These are phyloP conservation scores for Tricladium varicosporioides DNA, from an alignment of 2,329 filamentous ascomycete species.

Conservation along the genomic window DNA sequence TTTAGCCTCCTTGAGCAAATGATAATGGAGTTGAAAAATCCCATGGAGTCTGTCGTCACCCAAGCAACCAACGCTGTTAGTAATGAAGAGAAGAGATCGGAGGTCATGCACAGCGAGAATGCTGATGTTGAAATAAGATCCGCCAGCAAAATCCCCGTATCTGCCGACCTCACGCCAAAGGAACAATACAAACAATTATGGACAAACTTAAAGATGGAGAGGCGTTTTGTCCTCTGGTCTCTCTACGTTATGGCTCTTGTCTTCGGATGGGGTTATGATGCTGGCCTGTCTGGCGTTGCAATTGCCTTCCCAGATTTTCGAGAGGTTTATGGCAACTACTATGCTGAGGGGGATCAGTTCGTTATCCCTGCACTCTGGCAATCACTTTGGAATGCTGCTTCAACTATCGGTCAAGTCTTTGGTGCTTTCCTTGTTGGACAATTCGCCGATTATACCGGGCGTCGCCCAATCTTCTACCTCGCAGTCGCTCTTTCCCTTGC, in stretches of 20 bases:
- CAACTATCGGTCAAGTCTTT: not conserved
- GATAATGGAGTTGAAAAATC: not conserved
- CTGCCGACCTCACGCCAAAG: conserved; percentile 4
- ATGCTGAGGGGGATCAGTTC: not conserved
- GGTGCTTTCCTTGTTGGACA: not conserved
- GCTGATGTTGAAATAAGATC: not conserved
- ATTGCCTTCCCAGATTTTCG: not conserved
- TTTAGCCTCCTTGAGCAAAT: not conserved
- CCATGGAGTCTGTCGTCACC: not conserved
- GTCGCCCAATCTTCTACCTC: not conserved
- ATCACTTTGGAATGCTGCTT: conserved; percentile 1
- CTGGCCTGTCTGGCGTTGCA: not conserved
- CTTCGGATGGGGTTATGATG: conserved; percentile 3
- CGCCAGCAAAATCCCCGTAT: not conserved
- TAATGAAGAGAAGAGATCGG: not conserved
- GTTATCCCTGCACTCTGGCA: conserved; percentile 1
- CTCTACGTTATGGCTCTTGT: conserved; percentile 1
- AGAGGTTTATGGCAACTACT: not conserved
- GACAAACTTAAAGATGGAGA: not conserved
- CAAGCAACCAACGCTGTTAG: not conserved
- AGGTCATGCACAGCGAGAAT: not conserved
- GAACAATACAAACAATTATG: conserved; percentile 3
- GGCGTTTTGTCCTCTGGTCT: not conserved
- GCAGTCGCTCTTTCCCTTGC: not conserved
- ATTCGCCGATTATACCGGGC: not conserved